These are phyloP conservation scores for Gyrodon lividus DNA, from an alignment of 768 basidiomycete genomes.

Conservation along the genomic window DNA sequence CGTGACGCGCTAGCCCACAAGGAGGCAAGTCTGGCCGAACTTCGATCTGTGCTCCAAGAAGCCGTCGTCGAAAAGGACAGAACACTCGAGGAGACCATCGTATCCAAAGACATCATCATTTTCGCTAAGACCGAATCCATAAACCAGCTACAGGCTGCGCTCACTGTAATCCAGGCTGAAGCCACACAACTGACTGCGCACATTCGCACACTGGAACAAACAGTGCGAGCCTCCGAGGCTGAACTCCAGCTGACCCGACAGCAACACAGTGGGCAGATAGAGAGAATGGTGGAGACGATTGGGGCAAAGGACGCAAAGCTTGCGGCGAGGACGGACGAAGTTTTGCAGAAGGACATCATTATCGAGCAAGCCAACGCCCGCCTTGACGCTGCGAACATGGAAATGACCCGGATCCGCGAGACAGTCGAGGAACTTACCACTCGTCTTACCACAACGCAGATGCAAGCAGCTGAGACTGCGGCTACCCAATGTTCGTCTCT, in stretches of 20 bases:
- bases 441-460: not conserved
- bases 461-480: not conserved
- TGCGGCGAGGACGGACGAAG: constrained; percentile 6
- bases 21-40: not conserved
- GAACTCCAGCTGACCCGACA: not conserved
- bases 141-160: not conserved
- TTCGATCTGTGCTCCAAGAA: not conserved
- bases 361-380: constrained; percentile 15
- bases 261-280: not conserved
- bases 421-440: not conserved
- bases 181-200: not conserved
- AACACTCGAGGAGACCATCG: not conserved
- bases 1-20: not conserved
- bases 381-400: not conserved
- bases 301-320: constrained; percentile 11
- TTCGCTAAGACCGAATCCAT: not conserved
- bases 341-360: constrained; percentile 7
- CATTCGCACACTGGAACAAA: not conserved
- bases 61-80: not conserved
- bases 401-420: not conserved
- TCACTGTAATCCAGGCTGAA: not conserved
- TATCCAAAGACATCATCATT: not conserved
- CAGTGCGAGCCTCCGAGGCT: not conserved
- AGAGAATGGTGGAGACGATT: not conserved
- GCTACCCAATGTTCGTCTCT: not conserved